Evolutionary conservation across 2,329 filamentous ascomycete genomes (phyloP).

Genomic region (Colletotrichum sp.): DNA sequence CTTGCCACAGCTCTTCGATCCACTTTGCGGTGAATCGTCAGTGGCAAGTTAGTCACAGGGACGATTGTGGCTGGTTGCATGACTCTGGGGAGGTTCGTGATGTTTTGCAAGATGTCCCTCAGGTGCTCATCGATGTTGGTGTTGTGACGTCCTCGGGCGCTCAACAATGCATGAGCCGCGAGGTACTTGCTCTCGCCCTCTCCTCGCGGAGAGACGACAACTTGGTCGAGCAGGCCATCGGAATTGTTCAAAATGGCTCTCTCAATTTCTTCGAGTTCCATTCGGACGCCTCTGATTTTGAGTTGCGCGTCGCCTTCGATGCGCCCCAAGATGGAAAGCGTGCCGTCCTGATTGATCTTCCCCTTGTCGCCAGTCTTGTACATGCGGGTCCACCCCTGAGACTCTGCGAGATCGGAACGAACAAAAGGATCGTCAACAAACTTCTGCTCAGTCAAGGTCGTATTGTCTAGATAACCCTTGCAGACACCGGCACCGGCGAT

Average conservation of each 20-base stretch:
- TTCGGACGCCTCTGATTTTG: constrained; percentile 48
- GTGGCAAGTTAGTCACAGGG: not conserved
- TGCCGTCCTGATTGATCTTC: not conserved
- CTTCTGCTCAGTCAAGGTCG: not conserved
- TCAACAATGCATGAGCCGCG: not conserved
- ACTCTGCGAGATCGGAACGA: not conserved
- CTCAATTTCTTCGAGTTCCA: constrained; percentile 50
- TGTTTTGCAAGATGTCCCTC: not conserved
- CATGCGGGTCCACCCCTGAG: not conserved
- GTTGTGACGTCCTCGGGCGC: not conserved
- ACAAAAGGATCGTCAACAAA: not conserved
- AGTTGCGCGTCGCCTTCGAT: constrained; percentile 47
- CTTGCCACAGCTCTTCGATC: not conserved
- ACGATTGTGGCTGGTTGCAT: not conserved
- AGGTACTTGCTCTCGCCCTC: not conserved
- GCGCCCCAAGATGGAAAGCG: constrained; percentile 34
- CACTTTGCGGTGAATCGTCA: not conserved
- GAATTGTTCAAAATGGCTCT: constrained; percentile 22
- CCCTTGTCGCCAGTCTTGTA: not conserved
- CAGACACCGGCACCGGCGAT: constrained; percentile 35
- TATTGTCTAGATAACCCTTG: constrained; percentile 35
- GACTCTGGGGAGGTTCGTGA: not conserved
- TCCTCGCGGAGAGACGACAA: not conserved
- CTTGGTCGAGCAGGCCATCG: not conserved
- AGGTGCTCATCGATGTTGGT: not conserved